phyloP scores from a whole-genome alignment of 768 basidiomycete genomes.

The Kwoniella heveanensis region DNA sequence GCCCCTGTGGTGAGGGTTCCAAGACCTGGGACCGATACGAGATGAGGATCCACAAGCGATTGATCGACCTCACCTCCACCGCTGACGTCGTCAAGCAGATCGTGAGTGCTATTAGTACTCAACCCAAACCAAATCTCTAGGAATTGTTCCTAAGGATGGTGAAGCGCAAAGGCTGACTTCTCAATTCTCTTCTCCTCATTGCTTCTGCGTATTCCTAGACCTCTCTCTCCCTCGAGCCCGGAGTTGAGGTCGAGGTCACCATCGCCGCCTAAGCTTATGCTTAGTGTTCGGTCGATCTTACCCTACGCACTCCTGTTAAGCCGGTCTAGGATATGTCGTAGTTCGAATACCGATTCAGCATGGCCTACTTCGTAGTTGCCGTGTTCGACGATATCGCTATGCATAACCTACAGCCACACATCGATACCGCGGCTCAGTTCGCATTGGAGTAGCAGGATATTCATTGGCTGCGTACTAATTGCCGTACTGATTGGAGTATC shows the following conservation, averaged over 20 bases:
- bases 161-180: too few species aligned
- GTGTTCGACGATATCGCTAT: not conserved
- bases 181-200: not conserved
- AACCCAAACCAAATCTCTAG: too few species aligned
- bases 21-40: conserved; percentile 99
- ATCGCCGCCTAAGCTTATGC: conserved; percentile 62
- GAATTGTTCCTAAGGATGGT: too few species aligned
- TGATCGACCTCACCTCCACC: conserved; percentile 98
- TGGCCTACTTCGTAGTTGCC: not conserved
- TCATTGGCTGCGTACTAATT: too few species aligned
- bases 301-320: not conserved
- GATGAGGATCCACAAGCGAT: conserved; percentile 98
- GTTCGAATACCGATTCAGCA: not conserved
- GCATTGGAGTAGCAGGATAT: too few species aligned
- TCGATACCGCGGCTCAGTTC: too few species aligned
- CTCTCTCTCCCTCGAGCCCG: conserved; percentile 96
- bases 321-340: not conserved
- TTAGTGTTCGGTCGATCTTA: not conserved
- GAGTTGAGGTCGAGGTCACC: conserved; percentile 98
- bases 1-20: conserved; percentile 99
- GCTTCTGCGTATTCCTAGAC: conserved; percentile 63
- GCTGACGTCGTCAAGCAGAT: conserved; percentile 99
- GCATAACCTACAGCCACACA: not conserved
- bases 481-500: too few species aligned
- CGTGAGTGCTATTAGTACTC: conserved; percentile 68